These are phyloP conservation scores for Aspergillus kassunensis DNA, from an alignment of 495 filamentous ascomycete species.

Conservation along the genomic window DNA sequence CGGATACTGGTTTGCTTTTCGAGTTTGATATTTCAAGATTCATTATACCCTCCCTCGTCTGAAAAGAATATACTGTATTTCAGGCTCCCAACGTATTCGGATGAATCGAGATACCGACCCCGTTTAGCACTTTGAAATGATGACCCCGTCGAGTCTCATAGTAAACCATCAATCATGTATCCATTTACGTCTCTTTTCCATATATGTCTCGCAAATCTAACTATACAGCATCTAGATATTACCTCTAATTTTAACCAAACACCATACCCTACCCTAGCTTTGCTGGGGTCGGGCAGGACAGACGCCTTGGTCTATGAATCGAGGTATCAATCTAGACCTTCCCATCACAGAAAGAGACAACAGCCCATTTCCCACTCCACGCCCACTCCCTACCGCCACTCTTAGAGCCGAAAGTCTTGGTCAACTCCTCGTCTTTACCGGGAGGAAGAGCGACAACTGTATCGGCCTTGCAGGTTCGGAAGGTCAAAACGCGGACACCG, in stretches of 20 bases:
- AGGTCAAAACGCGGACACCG: conserved; percentile 74
- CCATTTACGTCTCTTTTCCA: neutral
- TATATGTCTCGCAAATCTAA: neutral
- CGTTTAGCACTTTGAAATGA: too few relatives aligned
- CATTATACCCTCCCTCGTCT: too few relatives aligned
- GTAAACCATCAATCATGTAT: too few relatives aligned
- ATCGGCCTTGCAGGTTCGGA: conserved; percentile 95
- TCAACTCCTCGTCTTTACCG: conserved; percentile 77
- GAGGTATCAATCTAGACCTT: conserved; percentile 35
- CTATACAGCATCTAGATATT: neutral
- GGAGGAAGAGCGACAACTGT: conserved; percentile 82
- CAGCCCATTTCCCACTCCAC: conserved; percentile 96
- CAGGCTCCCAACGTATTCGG: too few relatives aligned
- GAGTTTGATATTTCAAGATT: too few relatives aligned
- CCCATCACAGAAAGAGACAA: conserved; percentile 81
- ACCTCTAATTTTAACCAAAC: neutral
- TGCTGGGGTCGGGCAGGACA: too few relatives aligned
- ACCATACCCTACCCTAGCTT: neutral
- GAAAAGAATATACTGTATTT: too few relatives aligned
- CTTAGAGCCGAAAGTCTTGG: conserved; percentile 59
- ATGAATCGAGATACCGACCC: too few relatives aligned
- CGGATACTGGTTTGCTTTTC: too few relatives aligned
- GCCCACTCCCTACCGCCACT: conserved; percentile 83
- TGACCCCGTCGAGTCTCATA: too few relatives aligned
- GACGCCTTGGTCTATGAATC: neutral